Evolutionary conservation across 805 yeast genomes (phyloP), one percentile per base, ranked within the genome.

Genomic region (Candida insectalens): DNA sequence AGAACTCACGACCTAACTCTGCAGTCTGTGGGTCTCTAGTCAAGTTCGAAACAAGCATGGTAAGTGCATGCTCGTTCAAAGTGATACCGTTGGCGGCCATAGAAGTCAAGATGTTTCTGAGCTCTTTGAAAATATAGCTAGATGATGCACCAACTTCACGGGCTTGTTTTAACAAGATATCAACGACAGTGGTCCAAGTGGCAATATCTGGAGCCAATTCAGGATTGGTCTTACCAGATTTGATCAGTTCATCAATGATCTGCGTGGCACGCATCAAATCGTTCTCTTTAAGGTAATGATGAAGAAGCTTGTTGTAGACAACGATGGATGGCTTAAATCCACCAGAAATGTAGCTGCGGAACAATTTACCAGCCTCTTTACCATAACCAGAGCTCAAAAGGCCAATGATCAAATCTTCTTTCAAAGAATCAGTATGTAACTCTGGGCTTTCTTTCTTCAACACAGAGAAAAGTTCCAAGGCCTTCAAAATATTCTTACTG

Each of bases 141-240:
- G 69, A 53, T 4, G 56, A 42, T n/a, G 57, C 51, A 8, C 53
- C 50, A 6, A 74, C 65, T 2, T 55, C 45, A 37, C 57, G 74
- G 23, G 66, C 59, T n/a, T 56, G 57, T 47, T 71, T 73, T 56
- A 77, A 62, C 41, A 67, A 60, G 34, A 66, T 53, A 45, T 77
- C 76, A 34, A 78, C 62, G 17, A 77, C 55, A 23, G 70, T 66
- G 3, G 87, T 69, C 53, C 72, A 72, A 2, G 88, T 77, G 13
- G 74, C 74, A 30, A 74, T 62, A 49, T 76, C 83, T 19, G 80
- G 79, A 25, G 60, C 46, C 17, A 77, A 51, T 4, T 12, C 6
- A 8, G n/a, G 22, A 16, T 27, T 20, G 3, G 57, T 49, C 18
- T 57, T 37, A 21, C 50, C 50, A 5, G 38, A 30, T 3, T 37